Evolutionary conservation across 78 protist species (phyloP), one percentile per base, ranked within the genome.

Genomic region (Mantamonas sphyraenae): DNA sequence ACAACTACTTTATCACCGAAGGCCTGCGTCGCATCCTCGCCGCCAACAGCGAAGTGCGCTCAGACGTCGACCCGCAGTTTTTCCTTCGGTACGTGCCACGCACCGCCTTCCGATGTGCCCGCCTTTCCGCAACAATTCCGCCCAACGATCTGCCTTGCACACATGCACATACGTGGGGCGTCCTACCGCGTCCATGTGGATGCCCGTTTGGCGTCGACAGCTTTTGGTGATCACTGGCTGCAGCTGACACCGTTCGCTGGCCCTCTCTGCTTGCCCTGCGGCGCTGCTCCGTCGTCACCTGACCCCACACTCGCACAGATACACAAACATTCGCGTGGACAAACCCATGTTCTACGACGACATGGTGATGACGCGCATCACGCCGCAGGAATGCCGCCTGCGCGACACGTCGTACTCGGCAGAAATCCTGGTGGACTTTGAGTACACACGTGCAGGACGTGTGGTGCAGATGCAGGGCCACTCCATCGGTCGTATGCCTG

Each of bases 351-450:
- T 47, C 34, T 85, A 82, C 31, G 95, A 35, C 28, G 39, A 74
- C 55, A 73, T 42, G 40, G 66, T 37, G 39, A 39, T 38, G 17
- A 39, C 34, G 22, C n/a, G 20, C 39, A 35, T 82, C 20, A 76
- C 91, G 31, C 98, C 98, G 31, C 84, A 90, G 31, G 77, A 91
- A 47, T 96, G 99, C 86, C 84, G 99, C 24, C 87, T 97, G 30
- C 80, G 99, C 17, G 98, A 94, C 80, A 64, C 93, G 84, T 96
- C 99, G 0, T 98, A 98, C 76, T 47, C 94, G 1, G 99, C 99
- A 17, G 95, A 86, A 19, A 89, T 98, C 38, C 22, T 17, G 1
- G 99, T 90, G 14, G 89, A 93, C 73, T 30, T 98, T 12, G 91
- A 78, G 71, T 97, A 93, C 80, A 82, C 85, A 35, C 71, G 89